Conservation (phyloP, 805 yeast species). For the Starmerella etchellsii region DNA sequence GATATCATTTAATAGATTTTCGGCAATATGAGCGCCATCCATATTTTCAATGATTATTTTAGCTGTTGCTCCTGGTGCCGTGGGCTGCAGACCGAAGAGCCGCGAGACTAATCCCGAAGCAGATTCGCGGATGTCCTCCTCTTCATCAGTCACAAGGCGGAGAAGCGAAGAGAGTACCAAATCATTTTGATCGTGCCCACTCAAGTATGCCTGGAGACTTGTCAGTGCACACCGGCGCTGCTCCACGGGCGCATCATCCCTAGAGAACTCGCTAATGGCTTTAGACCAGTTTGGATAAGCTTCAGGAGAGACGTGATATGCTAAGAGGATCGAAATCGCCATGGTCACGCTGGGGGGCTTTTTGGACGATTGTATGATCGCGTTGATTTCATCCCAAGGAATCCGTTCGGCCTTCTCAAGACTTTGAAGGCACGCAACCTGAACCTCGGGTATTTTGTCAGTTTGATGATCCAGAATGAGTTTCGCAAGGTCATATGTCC, state of each 20-base stretch:
- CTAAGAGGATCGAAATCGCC: constrained; percentile 13
- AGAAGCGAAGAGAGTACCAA: constrained; percentile 9
- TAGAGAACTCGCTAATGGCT: constrained; percentile 24
- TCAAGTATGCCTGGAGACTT: neutral
- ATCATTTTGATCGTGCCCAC: no score
- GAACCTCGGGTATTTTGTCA: neutral
- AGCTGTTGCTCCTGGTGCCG: constrained; percentile 15
- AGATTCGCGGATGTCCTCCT: constrained; percentile 39
- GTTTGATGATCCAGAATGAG: neutral
- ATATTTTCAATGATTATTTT: constrained; percentile 5
- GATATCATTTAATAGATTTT: constrained; percentile 7
- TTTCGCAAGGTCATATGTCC: constrained; percentile 8
- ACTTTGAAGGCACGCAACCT: neutral
- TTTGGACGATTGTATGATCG: neutral
- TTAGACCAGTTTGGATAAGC: constrained; percentile 22
- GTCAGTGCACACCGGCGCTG: constrained; percentile 26
- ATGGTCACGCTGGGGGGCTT: constrained; percentile 4
- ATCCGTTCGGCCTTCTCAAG: neutral
- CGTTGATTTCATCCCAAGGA: neutral
- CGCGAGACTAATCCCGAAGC: constrained; percentile 35
- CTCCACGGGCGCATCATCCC: constrained; percentile 33
- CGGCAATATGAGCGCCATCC: constrained; percentile 3
- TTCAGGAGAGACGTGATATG: neutral
- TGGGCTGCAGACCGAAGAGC: constrained; percentile 20
- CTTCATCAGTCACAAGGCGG: constrained; percentile 43